Percentiles rank a stretch among this genome's conserved stretches.
Conservation (phyloP, 805 yeast species). For the Wickerhamiella nectarea region DNA sequence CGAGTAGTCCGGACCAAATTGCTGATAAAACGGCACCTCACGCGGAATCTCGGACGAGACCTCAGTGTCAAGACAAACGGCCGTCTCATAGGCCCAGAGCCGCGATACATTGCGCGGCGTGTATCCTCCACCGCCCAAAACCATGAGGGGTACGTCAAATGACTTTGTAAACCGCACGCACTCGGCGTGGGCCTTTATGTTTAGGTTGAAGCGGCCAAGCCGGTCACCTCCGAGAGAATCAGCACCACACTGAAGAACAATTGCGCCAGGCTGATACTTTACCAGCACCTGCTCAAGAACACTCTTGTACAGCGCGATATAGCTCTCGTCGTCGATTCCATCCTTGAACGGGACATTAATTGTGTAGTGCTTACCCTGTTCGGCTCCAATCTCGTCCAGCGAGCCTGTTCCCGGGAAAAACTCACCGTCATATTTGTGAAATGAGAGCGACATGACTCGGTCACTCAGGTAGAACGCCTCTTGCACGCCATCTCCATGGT, state of each 20-base stretch:
- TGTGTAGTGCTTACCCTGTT: slow-evolving; percentile 69
- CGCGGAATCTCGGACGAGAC: slow-evolving; percentile 66
- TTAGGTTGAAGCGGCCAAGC: slow-evolving; percentile 87
- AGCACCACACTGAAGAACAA: slow-evolving; percentile 97
- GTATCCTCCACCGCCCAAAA: slow-evolving; percentile 96
- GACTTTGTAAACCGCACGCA: slow-evolving; percentile 80
- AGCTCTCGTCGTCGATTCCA: slow-evolving; percentile 86
- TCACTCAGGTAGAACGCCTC: slow-evolving; percentile 89
- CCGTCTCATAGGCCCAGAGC: slow-evolving; percentile 89
- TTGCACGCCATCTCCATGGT: slow-evolving; percentile 92
- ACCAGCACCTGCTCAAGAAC: slow-evolving; percentile 81
- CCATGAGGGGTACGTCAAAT: slow-evolving; percentile 81
- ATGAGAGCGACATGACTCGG: slow-evolving; percentile 78
- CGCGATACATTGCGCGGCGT: slow-evolving; percentile 95
- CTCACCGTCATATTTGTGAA: slow-evolving; percentile 80
- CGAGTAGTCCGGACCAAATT: slow-evolving; percentile 84
- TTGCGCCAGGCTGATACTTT: slow-evolving; percentile 84
- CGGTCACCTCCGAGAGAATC: slow-evolving; percentile 94
- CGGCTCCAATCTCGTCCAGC: slow-evolving; percentile 69
- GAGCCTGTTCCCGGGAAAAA: slow-evolving; percentile 92
- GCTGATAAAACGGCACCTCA: slow-evolving; percentile 58
- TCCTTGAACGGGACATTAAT: slow-evolving; percentile 80
- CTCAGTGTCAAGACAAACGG: slow-evolving; percentile 66
- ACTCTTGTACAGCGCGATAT: slow-evolving; percentile 45
- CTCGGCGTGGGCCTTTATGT: slow-evolving; percentile 91